phyloP scores from a whole-genome alignment of 805 yeast genomes.

The Kuraishia piskuri region DNA sequence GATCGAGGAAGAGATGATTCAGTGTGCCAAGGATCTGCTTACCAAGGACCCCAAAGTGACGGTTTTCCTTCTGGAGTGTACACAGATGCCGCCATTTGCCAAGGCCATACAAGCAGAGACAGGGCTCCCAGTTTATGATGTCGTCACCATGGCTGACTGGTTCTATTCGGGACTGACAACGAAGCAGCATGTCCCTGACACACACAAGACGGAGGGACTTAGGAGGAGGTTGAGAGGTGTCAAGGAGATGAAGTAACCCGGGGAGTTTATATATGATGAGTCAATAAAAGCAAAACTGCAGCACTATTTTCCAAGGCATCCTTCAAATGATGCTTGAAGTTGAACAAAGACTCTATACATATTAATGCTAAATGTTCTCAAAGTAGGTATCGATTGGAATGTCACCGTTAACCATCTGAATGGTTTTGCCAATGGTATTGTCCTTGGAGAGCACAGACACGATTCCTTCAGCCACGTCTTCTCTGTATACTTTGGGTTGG shows the following conservation, averaged over 20 bases:
- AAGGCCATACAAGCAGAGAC: slow-evolving; percentile 18
- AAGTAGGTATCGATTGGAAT: slow-evolving; percentile 10
- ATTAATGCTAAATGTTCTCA: neutral
- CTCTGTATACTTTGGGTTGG: slow-evolving; percentile 30
- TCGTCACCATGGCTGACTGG: slow-evolving; percentile 22
- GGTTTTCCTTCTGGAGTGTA: slow-evolving; percentile 25
- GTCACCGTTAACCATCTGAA: slow-evolving; percentile 36
- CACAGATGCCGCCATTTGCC: slow-evolving; percentile 27
- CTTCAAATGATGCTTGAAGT: no score
- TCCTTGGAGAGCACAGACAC: slow-evolving; percentile 26
- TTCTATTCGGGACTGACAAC: slow-evolving; percentile 20
- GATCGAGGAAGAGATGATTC: slow-evolving; percentile 17
- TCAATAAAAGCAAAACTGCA: no score
- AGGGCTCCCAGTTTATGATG: slow-evolving; percentile 23
- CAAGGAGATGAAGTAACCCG: slow-evolving; percentile 11
- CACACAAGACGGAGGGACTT: slow-evolving; percentile 12
- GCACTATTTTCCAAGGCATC: no score
- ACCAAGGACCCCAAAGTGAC: slow-evolving; percentile 13
- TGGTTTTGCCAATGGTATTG: slow-evolving; percentile 31
- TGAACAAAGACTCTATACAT: neutral
- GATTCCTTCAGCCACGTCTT: slow-evolving; percentile 46
- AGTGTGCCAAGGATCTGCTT: slow-evolving; percentile 13
- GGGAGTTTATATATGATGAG: no score
- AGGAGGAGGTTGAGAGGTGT: slow-evolving; percentile 17
- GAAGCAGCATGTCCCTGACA: slow-evolving; percentile 14